These are phyloP conservation scores for Fusarium pininemorale DNA, from an alignment of 2,329 filamentous ascomycete genomes.

Conservation along the genomic window DNA sequence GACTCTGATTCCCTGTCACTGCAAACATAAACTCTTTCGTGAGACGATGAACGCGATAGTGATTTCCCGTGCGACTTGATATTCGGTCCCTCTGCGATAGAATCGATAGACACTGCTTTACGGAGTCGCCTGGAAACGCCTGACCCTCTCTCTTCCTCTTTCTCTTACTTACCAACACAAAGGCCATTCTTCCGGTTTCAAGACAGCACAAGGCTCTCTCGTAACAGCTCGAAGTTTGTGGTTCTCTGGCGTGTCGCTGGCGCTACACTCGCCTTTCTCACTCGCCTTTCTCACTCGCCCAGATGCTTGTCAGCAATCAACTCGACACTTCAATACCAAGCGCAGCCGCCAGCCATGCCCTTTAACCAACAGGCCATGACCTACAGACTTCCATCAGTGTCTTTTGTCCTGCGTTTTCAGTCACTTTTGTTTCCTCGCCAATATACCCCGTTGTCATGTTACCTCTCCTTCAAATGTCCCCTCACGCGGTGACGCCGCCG, in stretches of 20 bases:
- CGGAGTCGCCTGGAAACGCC: background rate
- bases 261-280: conserved; percentile 38
- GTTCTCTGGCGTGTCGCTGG: conserved; percentile 29
- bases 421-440: conserved; percentile 36
- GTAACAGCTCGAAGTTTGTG: conserved; percentile 9
- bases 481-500: conserved; percentile 57
- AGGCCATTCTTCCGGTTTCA: conserved; percentile 1
- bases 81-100: conserved; percentile 21
- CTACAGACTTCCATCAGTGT: conserved; percentile 41
- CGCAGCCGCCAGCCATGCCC: conserved; percentile 45
- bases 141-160: background rate
- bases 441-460: conserved; percentile 54
- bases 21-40: conserved; percentile 4
- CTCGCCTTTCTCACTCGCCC: conserved; percentile 43
- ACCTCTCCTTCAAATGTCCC: conserved; percentile 62
- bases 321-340: conserved; percentile 30
- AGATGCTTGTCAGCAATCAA: conserved; percentile 51
- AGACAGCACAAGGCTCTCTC: conserved; percentile 4
- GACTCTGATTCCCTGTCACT: background rate
- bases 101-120: conserved; percentile 15
- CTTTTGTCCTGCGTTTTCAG: conserved; percentile 41
- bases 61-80: conserved; percentile 27
- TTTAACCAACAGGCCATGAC: conserved; percentile 57
- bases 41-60: conserved; percentile 25
- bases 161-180: background rate